A percentile compares a stretch with the other conserved stretches of the same genome.
Evolutionary conservation across 139 green algal species (phyloP).

Genomic region (Desmodesmus armatus): DNA sequence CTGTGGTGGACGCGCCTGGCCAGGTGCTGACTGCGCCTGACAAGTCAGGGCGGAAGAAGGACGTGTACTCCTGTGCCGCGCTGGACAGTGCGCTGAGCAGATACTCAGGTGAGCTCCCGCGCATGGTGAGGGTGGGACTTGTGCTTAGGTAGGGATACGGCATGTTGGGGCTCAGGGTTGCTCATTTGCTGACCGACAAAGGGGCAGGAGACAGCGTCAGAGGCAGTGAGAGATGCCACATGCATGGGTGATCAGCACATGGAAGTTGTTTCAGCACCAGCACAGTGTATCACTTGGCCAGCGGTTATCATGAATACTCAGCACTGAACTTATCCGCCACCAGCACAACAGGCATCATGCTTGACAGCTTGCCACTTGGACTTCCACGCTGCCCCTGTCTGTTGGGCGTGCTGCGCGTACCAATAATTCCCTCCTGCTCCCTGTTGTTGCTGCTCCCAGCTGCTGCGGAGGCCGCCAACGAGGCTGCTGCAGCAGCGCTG

Average conservation of each 20-base stretch:
- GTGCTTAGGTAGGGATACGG: no score
- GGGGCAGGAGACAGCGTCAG: neutral
- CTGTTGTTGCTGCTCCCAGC: neutral
- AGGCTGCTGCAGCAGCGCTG: neutral
- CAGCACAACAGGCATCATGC: neutral
- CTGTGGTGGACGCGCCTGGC: no score
- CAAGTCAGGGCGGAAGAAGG: no score
- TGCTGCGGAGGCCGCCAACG: neutral
- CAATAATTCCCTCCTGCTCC: neutral
- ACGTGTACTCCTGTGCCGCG: neutral
- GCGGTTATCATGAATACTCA: neutral
- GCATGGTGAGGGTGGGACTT: no score
- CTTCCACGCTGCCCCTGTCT: neutral
- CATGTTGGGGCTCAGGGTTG: no score
- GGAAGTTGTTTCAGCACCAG: neutral
- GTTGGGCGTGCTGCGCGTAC: neutral
- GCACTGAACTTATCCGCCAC: neutral
- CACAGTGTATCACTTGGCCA: neutral
- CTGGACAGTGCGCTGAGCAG: neutral
- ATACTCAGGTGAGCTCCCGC: constrained; percentile 7
- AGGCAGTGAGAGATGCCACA: neutral
- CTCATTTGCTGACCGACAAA: no score
- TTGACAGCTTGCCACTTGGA: neutral
- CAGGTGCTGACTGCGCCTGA: no score
- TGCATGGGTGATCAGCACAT: neutral